Percentiles rank a stretch among this genome's conserved stretches.
Conservation (phyloP, 2,329 filamentous ascomycete species). For the Ophiostoma piceae region DNA sequence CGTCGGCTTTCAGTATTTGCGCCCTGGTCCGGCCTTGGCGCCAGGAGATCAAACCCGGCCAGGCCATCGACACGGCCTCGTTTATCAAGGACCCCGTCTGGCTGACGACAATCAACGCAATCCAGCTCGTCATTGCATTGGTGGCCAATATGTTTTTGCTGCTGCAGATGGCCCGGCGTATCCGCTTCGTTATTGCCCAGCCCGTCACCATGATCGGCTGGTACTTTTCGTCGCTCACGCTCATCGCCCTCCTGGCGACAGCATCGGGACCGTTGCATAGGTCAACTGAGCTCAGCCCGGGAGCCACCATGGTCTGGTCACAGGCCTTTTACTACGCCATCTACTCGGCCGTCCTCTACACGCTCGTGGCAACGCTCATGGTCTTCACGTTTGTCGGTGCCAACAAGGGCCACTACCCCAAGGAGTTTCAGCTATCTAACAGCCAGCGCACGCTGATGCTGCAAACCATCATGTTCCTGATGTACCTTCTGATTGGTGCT, state of each 20-base stretch:
- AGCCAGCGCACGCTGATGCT: conserved; percentile 84
- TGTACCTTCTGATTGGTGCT: conserved; percentile 74
- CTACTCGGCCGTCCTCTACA: conserved; percentile 73
- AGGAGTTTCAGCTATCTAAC: conserved; percentile 71
- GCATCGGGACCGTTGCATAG: conserved; percentile 52
- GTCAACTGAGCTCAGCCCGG: conserved; percentile 30
- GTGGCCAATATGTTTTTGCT: conserved; percentile 75
- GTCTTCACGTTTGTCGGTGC: conserved; percentile 76
- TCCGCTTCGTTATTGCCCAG: conserved; percentile 76
- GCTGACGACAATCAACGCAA: conserved; percentile 69
- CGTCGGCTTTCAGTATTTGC: conserved; percentile 81
- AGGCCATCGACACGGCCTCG: conserved; percentile 44
- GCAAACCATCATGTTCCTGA: conserved; percentile 79
- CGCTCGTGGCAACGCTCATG: conserved; percentile 70
- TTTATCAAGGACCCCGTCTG: conserved; percentile 62
- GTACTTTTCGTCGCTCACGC: conserved; percentile 60
- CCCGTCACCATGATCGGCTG: conserved; percentile 79
- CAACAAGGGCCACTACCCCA: conserved; percentile 61
- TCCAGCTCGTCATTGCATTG: conserved; percentile 70
- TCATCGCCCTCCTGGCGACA: conserved; percentile 62
- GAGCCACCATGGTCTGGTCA: conserved; percentile 57
- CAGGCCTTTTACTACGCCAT: conserved; percentile 86
- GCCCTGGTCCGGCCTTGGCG: conserved; percentile 79
- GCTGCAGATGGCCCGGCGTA: conserved; percentile 75
- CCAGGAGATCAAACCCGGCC: conserved; percentile 47